phyloP scores from a whole-genome alignment of 1,284 basidiomycete species.

The Ceratobasidium sp. region DNA sequence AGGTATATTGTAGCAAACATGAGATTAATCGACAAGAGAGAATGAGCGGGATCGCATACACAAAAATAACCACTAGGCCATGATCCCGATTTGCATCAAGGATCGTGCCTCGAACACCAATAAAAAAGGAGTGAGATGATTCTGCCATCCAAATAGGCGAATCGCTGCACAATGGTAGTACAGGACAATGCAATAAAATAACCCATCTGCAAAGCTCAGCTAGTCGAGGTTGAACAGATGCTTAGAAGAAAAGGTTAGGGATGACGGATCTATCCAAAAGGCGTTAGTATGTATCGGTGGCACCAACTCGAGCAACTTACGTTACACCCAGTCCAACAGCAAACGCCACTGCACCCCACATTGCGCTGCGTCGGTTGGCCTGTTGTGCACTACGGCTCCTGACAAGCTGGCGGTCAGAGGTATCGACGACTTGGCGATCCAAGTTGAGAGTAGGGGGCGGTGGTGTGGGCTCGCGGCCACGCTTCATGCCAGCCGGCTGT shows the following conservation, averaged over 20 bases:
- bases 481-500: slow-evolving; percentile 49
- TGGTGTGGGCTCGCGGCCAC: slow-evolving; percentile 62
- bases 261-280: slow-evolving; percentile 6
- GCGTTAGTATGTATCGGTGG: not conserved
- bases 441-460: slow-evolving; percentile 62
- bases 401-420: slow-evolving; percentile 59
- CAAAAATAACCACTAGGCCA: not conserved
- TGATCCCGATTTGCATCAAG: slow-evolving; percentile 1
- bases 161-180: slow-evolving; percentile 11
- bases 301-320: slow-evolving; percentile 44
- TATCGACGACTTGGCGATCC: slow-evolving; percentile 47
- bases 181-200: slow-evolving; percentile 9
- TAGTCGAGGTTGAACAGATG: not conserved
- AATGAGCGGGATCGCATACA: slow-evolving; percentile 18
- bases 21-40: slow-evolving; percentile 13
- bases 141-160: not conserved
- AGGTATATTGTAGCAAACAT: slow-evolving; percentile 34
- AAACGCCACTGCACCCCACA: slow-evolving; percentile 77
- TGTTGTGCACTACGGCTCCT: slow-evolving; percentile 43
- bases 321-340: slow-evolving; percentile 72
- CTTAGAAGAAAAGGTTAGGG: slow-evolving; percentile 32
- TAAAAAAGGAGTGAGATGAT: slow-evolving; percentile 18
- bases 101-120: slow-evolving; percentile 5
- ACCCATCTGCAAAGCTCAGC: slow-evolving; percentile 12
- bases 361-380: slow-evolving; percentile 65